Evolutionary conservation across 148 eudicot genomes (phyloP).

Genomic region (Hydrangea macrophylla): DNA sequence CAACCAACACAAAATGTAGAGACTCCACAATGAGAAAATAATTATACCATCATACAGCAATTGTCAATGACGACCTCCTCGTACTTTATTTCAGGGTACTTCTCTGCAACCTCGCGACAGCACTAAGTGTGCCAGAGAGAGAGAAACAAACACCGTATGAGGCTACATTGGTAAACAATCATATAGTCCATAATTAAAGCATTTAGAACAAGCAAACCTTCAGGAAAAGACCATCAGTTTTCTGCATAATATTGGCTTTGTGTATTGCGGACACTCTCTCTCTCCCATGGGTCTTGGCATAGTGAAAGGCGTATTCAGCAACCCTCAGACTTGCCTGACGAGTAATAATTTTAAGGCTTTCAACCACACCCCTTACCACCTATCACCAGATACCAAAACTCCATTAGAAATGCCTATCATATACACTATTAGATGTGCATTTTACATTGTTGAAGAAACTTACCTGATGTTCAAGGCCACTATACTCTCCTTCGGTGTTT

Average conservation of each 20-base stretch:
- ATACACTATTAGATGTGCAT: neutral
- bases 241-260: constrained; percentile 99
- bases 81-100: constrained; percentile 86
- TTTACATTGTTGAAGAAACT: constrained; percentile 15
- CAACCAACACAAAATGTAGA: neutral
- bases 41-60: constrained; percentile 91
- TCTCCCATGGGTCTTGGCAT: constrained; percentile 90
- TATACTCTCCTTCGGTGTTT: constrained; percentile 98
- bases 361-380: constrained; percentile 99
- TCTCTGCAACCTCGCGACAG: constrained; percentile 98
- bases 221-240: constrained; percentile 95
- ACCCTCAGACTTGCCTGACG: constrained; percentile 97
- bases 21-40: neutral
- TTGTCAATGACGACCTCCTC: constrained; percentile 99
- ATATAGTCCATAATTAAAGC: neutral
- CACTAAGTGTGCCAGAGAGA: constrained; percentile 61
- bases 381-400: constrained; percentile 21
- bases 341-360: constrained; percentile 94
- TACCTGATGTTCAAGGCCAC: constrained; percentile 99
- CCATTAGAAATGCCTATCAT: neutral
- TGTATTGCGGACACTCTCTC: constrained; percentile 93
- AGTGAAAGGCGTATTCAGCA: constrained; percentile 95
- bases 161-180: neutral
- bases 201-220: constrained; percentile 46
- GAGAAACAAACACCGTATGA: constrained; percentile 14